Evolutionary conservation across 176 grass and related monocot species (phyloP), one percentile per base, ranked within the genome.

Genomic region (Eleusine indica): DNA sequence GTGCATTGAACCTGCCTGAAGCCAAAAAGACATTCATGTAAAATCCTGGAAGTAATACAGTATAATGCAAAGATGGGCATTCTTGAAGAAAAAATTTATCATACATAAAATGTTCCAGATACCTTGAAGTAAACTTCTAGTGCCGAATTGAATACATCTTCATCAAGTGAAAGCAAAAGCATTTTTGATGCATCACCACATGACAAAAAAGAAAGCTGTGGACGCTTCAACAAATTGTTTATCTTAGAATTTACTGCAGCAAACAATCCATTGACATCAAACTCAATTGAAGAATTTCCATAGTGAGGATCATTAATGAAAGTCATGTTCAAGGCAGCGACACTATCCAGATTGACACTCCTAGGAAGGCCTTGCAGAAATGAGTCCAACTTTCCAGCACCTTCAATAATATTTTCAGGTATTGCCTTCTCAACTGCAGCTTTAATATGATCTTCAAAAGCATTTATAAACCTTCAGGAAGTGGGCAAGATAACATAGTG

Each of bases 201-300:
- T 67, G 91, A 86, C 70, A 90, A 77, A 81, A 90, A 77, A 81
- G 81, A 91, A 83, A 92, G 71, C 16, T 82, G 47, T 48, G 78
- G 84, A 74, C 71, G 72, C 66, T 84, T 89, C 68, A 88, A 79
- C 63, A 90, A 77, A 70, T 85, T 86, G 51, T 71, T 92, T 76
- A n/a, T 41, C 66, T 86, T 85, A 76, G 66, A 51, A 86, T 65
- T 47, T 42, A 79, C 48, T 84, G 85, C 84, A 71, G 88, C 49
- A 84, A 98, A 90, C 75, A 95, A 82, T n/a, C 93, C 96, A 81
- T 87, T 83, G 57, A 98, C 89, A 82, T 93, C 87, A 68, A 98
- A 93, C 89, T 95, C 93, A 80, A 95, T 81, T 7, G 96, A 90
- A 25, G 87, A 91, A 83, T 95, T 89, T 37, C 87, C 82, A 80